phyloP scores from a whole-genome alignment of 441 rosid species.

The Croton laevigatus region DNA sequence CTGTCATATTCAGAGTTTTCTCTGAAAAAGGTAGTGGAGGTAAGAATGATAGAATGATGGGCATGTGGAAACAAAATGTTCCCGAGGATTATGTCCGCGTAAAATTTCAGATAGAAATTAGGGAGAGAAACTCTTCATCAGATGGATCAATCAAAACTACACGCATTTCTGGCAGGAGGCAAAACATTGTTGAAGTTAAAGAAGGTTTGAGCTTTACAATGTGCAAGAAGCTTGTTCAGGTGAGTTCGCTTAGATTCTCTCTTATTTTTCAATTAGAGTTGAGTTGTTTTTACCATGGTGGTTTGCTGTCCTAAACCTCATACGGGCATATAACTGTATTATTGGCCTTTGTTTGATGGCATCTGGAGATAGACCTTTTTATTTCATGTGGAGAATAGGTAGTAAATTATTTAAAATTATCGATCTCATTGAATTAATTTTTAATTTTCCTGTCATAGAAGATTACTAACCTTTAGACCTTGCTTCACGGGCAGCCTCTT shows the following conservation, averaged over 20 bases:
- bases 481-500: background rate
- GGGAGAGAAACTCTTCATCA: slow-evolving; percentile 30
- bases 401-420: slow-evolving; percentile 4
- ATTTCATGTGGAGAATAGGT: background rate
- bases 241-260: slow-evolving; percentile 16
- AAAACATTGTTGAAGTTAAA: slow-evolving; percentile 44
- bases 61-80: slow-evolving; percentile 60
- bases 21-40: slow-evolving; percentile 60
- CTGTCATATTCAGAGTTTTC: slow-evolving; percentile 48
- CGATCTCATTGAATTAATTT: background rate
- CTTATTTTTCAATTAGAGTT: background rate
- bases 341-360: background rate
- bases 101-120: slow-evolving; percentile 67
- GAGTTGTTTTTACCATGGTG: background rate
- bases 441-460: background rate
- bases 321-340: background rate
- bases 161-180: slow-evolving; percentile 38
- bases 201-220: slow-evolving; percentile 78
- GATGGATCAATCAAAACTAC: slow-evolving; percentile 40
- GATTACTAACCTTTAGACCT: background rate
- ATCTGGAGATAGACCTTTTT: slow-evolving; percentile 6
- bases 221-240: slow-evolving; percentile 93
- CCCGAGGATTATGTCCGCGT: slow-evolving; percentile 56
- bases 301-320: slow-evolving; percentile 1
- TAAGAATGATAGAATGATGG: slow-evolving; percentile 61